Base-by-base conservation (phyloP, 2,329 filamentous ascomycete species). In the Botrytis medusae region DNA sequence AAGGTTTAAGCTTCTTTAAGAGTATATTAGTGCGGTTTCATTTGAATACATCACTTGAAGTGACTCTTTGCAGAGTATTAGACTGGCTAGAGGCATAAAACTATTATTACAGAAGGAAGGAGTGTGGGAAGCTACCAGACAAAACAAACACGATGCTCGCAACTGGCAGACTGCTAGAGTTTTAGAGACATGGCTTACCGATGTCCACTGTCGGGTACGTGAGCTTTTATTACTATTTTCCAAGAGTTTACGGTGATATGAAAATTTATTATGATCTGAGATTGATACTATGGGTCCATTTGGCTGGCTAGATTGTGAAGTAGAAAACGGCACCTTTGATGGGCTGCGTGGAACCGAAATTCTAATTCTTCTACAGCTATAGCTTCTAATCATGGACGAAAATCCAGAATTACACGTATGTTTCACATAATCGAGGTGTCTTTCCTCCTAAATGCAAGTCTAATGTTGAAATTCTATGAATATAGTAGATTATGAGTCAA, bases 21-120 rank as follows among this genome's bases (percentile, higher is more conserved):
- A 54, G 12, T n/a, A 14, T 12, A n/a, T 54, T 2, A 4, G 1
- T 3, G 7, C 3, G 48, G 12, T 25, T 54, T n/a, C 25, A n/a
- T 16, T n/a, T 14, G 4, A 54, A 22, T 25, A 5, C 5, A n/a
- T 4, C 4, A n/a, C 2, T 54, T 54, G 25, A 1, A n/a, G 25
- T 0, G 12, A n/a, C n/a, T n/a, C 0, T 51, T 51, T n/a, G 10
- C 5, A 51, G 10, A 14, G 25, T 4, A 54, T 7, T n/a, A 6
- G 2, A 54, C 12, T n/a, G 48, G 25, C 25, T 54, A 54, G 48
- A 54, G 14, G 10, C 48, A n/a, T 7, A 14, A n/a, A 51, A 51
- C 1, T n/a, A 5, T 8, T 0, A 6, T 51, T 16, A 3, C 14
- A 0, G 12, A n/a, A n/a, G 4, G 48, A 51, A n/a, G 2, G 1